Evolutionary conservation across 2,329 filamentous ascomycete species (phyloP).

Genomic region (Penicillium sp.): DNA sequence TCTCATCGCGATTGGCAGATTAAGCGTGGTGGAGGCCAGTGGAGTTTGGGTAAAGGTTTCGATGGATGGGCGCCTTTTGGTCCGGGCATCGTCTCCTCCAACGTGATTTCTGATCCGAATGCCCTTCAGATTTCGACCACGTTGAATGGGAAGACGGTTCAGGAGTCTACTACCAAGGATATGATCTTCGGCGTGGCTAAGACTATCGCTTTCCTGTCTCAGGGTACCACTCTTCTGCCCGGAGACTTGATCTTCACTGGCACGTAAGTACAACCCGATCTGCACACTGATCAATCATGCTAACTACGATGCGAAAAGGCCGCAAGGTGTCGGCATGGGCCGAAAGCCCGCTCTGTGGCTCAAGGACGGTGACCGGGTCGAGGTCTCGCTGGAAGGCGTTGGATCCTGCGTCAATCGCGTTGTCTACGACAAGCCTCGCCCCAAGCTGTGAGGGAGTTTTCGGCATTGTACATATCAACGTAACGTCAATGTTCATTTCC

Average conservation of each 20-base stretch:
- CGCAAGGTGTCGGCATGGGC: conserved; percentile 67
- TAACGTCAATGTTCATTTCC: background rate
- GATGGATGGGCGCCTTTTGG: conserved; percentile 72
- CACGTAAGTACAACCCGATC: conserved; percentile 36
- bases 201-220: conserved; percentile 46
- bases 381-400: conserved; percentile 63
- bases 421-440: conserved; percentile 39
- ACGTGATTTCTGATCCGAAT: conserved; percentile 44
- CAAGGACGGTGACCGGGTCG: conserved; percentile 65
- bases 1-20: conserved; percentile 74
- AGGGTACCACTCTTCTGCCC: conserved; percentile 40
- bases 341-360: conserved; percentile 63
- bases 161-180: conserved; percentile 49
- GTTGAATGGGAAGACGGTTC: conserved; percentile 48
- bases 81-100: conserved; percentile 61
- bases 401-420: conserved; percentile 51
- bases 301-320: conserved; percentile 45
- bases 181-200: conserved; percentile 47
- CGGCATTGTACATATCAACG: conserved; percentile 1
- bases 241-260: conserved; percentile 44
- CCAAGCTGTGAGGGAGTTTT: conserved; percentile 32
- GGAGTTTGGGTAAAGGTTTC: conserved; percentile 68
- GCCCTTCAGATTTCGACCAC: conserved; percentile 43
- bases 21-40: conserved; percentile 63
- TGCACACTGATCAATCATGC: conserved; percentile 15